Base-by-base conservation (phyloP, 805 yeast genomes). In the Candida broadrunensis region DNA sequence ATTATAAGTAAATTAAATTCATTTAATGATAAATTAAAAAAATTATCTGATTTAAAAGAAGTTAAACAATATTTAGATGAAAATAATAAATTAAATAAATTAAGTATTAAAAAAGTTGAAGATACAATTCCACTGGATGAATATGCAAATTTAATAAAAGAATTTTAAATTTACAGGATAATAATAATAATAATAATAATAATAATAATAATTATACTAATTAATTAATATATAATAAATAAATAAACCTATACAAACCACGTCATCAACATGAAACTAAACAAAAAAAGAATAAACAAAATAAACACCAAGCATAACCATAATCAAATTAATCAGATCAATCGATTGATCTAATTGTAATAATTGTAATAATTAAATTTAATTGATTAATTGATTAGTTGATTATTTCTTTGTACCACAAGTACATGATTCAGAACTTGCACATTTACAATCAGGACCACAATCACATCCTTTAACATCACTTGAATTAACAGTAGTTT, bases 1-100 rank as follows among this genome's bases (percentile, higher is more conserved):
- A 51, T 72, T 9, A 58, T 77, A 2, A 44, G 48, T 12, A 43
- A 46, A 13, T 38, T 43, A 20, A 37, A 27, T 14, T 46, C 37
- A 4, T 48, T 61, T 35, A 44, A 48, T 39, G 51, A 48, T 1
- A 56, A 54, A 36, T 35, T 64, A 19, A 45, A 43, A 20, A 49
- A 47, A 38, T 25, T 52, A 21, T 41, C 48, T 20, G 44, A 45
- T 6, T 14, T 15, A 29, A 50, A 58, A 36, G 58, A 54, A 17
- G 58, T 56, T 14, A 46, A 43, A 26, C 47, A 41, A 27, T 63
- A 48, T 35, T 44, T 55, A 26, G 39, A 39, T 5, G 60, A 60
- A 2, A 58, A 50, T 42, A 52, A 44, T 4, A 58, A 52, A 34
- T 52, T 69, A 14, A 44, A 31, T 21, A 39, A 31, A 4, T 41